Evolutionary conservation across 75 land plant genomes (phyloP).

Genomic region (Isoetes taiwanensis): DNA sequence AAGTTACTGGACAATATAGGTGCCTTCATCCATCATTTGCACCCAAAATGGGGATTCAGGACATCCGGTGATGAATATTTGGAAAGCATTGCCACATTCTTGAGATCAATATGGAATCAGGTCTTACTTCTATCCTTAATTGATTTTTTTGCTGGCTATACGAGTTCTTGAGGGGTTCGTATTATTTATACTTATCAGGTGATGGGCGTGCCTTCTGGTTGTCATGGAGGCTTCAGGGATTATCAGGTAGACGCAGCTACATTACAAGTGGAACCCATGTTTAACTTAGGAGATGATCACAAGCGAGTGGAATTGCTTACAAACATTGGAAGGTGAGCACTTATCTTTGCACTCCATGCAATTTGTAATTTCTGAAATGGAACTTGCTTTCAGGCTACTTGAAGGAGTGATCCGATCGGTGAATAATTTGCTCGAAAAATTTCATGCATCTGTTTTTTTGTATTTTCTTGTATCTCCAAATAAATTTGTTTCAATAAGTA

Average conservation of each 20-base stretch:
- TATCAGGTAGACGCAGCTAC: conserved; percentile 92
- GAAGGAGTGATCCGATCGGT: conserved; percentile 91
- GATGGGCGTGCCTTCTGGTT: conserved; percentile 73
- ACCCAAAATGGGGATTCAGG: conserved; percentile 59
- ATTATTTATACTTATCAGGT: conserved; percentile 31
- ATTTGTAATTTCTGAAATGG: not conserved
- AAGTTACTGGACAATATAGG: conserved; percentile 42
- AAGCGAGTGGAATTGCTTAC: conserved; percentile 13
- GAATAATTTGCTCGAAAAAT: conserved; percentile 91
- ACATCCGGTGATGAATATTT: conserved; percentile 56
- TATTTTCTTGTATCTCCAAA: conserved; percentile 63
- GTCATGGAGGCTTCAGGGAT: conserved; percentile 94
- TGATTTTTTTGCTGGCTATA: not conserved
- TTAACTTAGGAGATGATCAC: conserved; percentile 6
- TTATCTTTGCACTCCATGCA: too few species aligned
- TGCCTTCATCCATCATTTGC: conserved; percentile 30
- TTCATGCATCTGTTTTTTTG: conserved; percentile 90
- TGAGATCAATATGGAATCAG: conserved; percentile 66
- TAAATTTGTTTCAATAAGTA: conserved; percentile 77
- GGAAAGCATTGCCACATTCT: conserved; percentile 72
- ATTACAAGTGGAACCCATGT: conserved; percentile 36
- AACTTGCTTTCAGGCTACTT: conserved; percentile 45
- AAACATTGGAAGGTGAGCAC: conserved; percentile 25
- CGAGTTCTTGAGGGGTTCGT: not conserved
- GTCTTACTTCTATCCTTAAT: conserved; percentile 17